Evolutionary conservation across 1,284 basidiomycete species (phyloP), one percentile per base, ranked within the genome.

Genomic region (Austroboletus rostrupii): DNA sequence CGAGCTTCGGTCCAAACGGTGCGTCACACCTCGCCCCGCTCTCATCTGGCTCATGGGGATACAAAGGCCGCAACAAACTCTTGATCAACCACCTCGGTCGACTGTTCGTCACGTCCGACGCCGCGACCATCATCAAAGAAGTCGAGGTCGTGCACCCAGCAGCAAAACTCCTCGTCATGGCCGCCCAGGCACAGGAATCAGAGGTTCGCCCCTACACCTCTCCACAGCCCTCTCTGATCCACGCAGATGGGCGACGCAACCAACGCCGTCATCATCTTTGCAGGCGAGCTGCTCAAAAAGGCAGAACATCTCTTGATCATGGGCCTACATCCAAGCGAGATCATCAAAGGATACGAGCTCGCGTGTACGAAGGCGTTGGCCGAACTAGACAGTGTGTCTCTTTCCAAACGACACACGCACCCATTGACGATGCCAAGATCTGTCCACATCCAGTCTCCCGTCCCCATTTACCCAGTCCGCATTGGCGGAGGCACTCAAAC

Each of bases 111-210:
- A 99, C 97, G 28, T 97, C 92, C 44, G 97, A 99, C 80, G 96
- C 97, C 9, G 97, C 97, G 11, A 99, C 97, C 51, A 99, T 99
- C 72, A 95, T 99, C 66, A 83, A 90, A 57, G 97, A 99, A 73
- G 86, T 98, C 68, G 97, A 99, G 68, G 93, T 99, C 45, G 92
- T 98, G 26, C 97, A 99, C 70, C 97, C 97, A 0, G 96, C 96
- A 6, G 97, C 94, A 28, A 99, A 98, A 71, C 77, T 99, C 11
- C 76, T 99, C 13, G 96, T 99, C 29, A 97, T 98, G 92, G 94
- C 95, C 17, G 92, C 90, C 37, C 93, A 97, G 65, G 91, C 96
- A 31, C 97, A 99, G 69, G 96, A 98, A 71, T 71, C 85, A 1
- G 97, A 99, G 81, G 92, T 90, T 54, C 57, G 79, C 50, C 35